These are phyloP conservation scores for Phytophthora niederhauseri DNA, from an alignment of 352 stramenopile genomes.

Conservation along the genomic window DNA sequence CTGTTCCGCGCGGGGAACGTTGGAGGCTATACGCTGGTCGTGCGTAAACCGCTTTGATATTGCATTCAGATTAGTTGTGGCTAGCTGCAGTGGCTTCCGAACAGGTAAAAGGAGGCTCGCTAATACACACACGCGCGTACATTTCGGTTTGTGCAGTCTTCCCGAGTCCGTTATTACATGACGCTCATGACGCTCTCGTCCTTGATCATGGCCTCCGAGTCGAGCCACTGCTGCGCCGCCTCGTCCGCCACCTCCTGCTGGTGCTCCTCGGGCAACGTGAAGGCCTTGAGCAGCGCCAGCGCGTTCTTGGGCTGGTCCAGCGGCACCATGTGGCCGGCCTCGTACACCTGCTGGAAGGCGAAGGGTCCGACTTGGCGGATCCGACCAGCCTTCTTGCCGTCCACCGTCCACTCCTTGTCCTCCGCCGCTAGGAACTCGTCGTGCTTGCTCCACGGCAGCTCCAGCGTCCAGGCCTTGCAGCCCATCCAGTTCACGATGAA, in stretches of 20 bases:
- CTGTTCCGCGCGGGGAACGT: slow-evolving; percentile 67
- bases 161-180: slow-evolving; percentile 28
- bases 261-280: slow-evolving; percentile 61
- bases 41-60: slow-evolving; percentile 40
- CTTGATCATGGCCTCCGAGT: slow-evolving; percentile 36
- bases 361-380: slow-evolving; percentile 71
- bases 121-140: slow-evolving; percentile 18
- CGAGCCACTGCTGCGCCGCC: slow-evolving; percentile 27
- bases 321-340: slow-evolving; percentile 97
- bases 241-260: slow-evolving; percentile 25
- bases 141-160: slow-evolving; percentile 7
- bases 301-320: slow-evolving; percentile 94
- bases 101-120: slow-evolving; percentile 5
- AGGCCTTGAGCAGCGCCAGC: slow-evolving; percentile 95
- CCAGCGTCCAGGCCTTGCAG: slow-evolving; percentile 96
- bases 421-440: slow-evolving; percentile 51
- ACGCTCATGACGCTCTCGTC: slow-evolving; percentile 49
- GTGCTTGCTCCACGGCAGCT: slow-evolving; percentile 91
- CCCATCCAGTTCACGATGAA: slow-evolving; percentile 99
- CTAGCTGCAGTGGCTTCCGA: slow-evolving; percentile 1
- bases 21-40: slow-evolving; percentile 64
- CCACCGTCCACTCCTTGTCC: slow-evolving; percentile 67
- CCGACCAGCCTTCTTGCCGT: slow-evolving; percentile 66
- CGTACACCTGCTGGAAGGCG: slow-evolving; percentile 95
- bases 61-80: slow-evolving; percentile 23